Evolutionary conservation across 441 rosid species (phyloP), one percentile per base, ranked within the genome.

Genomic region (Erodium moschatum): DNA sequence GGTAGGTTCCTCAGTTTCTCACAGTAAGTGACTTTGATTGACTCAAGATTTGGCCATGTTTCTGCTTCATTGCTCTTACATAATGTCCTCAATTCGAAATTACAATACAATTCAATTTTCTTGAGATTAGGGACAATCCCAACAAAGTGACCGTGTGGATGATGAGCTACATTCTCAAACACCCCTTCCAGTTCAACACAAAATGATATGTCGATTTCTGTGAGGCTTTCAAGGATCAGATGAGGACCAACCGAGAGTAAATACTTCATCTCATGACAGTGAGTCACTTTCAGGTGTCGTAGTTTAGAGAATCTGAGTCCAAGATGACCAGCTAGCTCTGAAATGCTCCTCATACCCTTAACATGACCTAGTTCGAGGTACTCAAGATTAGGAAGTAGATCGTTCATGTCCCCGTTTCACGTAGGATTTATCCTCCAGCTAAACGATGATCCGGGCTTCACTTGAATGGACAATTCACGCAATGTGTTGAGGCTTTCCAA

Each of bases 361-460:
- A 74, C 79, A 67, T 70, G 54, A 24, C 66, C 76, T 38, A 81
- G 79, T 69, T 70, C 73, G 42, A 81, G 78, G 62, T 78, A 78
- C 71, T 78, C 84, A 8, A 81, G 69, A 66, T 78, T 74, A 54
- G 82, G 80, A 33, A 33, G 38, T 33, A 33, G 38, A 33, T 33
- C 38, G 38, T 33, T 0, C 38, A 1, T 33, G 6, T 82, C 80
- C 0, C 73, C 75, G 62, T 74, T 68, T 70, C 48, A 75, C 38
- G 64, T 35, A 67, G 67, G 67, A 71, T 71, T 66, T 20, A 73
- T 73, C 10, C 0, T 10, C 62, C 73, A 42, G 50, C 77, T 63
- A 3, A 71, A 74, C 66, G 52, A 40, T 42, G 48, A 13, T 3
- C 4, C 4, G 6, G 5, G 6, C 5, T 50, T 50, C 3, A 12